Evolutionary conservation across 73 alveolate genomes (phyloP), one percentile per base, ranked within the genome.

Genomic region (Paramecium biaurelia): DNA sequence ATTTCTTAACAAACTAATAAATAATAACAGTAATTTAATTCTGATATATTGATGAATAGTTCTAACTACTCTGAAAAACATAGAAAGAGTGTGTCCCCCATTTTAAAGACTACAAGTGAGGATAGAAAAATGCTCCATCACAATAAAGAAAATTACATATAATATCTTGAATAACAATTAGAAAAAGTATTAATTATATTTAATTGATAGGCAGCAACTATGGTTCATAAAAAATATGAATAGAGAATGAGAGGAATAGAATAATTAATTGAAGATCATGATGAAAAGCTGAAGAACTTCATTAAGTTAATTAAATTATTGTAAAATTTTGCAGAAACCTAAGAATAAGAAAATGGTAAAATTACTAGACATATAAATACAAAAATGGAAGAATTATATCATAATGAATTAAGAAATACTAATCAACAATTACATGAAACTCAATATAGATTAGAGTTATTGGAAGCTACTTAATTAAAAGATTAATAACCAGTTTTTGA

Each of bases 281-380:
- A 79, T 21, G 90, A 79, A 12, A 79, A 79, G 49, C 43, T 79
- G 9, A 20, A 38, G 28, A 79, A 79, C 56, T 79, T 79, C 28
- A 21, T 79, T 21, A 79, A 79, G 76, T 63, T 79, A 23, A 79
- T 79, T 9, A 79, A 79, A 79, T 45, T 79, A 21, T 34, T 79
- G 35, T 47, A 79, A 79, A 32, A 79, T 45, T 79, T 79, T 79
- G 90, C 90, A 43, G 90, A 79, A 45, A 23, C 76, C 4, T 10
- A 79, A 79, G 90, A 79, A 79, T 79, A 38, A 41, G 90, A 79
- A 47, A 79, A 79, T 26, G 24, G 45, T 23, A 79, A 41, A 8
- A 79, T 79, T 45, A 79, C 30, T 12, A 42, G 34, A 20, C 74
- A 79, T 45, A 23, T 79, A 37, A 79, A 79, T 45, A 43, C 76